Base-by-base conservation (phyloP, 169 alveolate genomes). In the Plasmodium chabaudi region DNA sequence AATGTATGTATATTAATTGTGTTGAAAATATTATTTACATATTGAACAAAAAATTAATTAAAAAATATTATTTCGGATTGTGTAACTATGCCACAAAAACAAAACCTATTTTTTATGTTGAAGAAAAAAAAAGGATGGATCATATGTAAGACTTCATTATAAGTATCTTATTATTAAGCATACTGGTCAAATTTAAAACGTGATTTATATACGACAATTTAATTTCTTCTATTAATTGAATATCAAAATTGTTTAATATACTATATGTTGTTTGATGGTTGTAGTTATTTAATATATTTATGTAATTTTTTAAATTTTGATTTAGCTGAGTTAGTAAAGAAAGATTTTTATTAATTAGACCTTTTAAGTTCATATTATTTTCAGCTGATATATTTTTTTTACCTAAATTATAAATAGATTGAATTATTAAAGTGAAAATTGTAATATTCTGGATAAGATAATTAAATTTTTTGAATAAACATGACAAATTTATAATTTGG, bases 391-490 rank as follows among this genome's bases (percentile, higher is more conserved):
- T 19, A 17, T 61, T 67, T 42, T 82, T 82, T 27, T 56, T 82
- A 0, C 71, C 74, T 12, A 55, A 69, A 13, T 55, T 19, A 59
- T 82, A 82, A 61, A 82, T 64, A 17, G 79, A 82, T 23, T 82
- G 90, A 34, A 82, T 82, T 65, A 49, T 82, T 65, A 82, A 55
- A 13, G 90, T 61, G 5, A 82, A 65, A 19, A 82, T 67, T 5
- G 90, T 82, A 2, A 82, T 34, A 44, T 82, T 82, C 5, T 82
- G 90, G 1, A 82, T 61, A 67, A 82, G 77, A 67, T 82, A 82
- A 47, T 82, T 82, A 27, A 44, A 82, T 27, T 82, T 59, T 61
- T 82, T 82, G 17, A 82, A 82, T 34, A 82, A 9, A 46, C 90
- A 82, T 5, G 90, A 82, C 46, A 82, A 13, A 47, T 82, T 82